Conservation (phyloP, 345 rosid genomes). For the Melaleuca alternifolia region DNA sequence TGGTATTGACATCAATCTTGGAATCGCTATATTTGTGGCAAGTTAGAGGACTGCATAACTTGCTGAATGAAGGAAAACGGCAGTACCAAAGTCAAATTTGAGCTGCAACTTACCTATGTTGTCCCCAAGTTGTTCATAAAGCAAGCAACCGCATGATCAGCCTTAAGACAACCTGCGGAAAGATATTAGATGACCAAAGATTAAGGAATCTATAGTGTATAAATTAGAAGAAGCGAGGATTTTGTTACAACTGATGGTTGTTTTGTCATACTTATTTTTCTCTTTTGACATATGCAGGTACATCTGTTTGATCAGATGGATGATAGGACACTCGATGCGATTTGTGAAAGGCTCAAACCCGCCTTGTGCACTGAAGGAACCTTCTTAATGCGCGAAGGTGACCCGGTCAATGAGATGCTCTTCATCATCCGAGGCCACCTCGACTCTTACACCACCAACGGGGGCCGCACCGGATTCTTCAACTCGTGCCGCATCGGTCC, state of each 20-base stretch:
- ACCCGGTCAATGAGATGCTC: constrained; percentile 17
- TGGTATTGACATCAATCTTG: not conserved
- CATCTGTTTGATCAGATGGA: constrained; percentile 4
- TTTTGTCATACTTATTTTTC: not conserved
- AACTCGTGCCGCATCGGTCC: constrained; percentile 16
- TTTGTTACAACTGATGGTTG: not conserved
- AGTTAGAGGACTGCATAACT: not conserved
- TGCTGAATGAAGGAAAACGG: not conserved
- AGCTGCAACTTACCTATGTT: not conserved
- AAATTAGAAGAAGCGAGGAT: not conserved
- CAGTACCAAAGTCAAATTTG: not conserved
- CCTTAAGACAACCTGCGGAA: not conserved
- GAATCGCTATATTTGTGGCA: not conserved
- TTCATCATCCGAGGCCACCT: constrained; percentile 22
- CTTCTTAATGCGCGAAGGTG: constrained; percentile 17
- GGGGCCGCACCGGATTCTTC: constrained; percentile 21
- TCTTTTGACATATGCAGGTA: not conserved
- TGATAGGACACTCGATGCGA: constrained; percentile 11
- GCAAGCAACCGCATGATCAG: not conserved
- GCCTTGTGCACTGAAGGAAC: constrained; percentile 10
- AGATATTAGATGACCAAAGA: not conserved
- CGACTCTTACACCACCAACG: constrained; percentile 17
- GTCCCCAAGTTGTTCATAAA: not conserved
- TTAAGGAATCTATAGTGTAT: not conserved
- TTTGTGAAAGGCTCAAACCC: constrained; percentile 19